Base-by-base conservation (phyloP, 2,329 filamentous ascomycete species). In the Aciculosporium take region DNA sequence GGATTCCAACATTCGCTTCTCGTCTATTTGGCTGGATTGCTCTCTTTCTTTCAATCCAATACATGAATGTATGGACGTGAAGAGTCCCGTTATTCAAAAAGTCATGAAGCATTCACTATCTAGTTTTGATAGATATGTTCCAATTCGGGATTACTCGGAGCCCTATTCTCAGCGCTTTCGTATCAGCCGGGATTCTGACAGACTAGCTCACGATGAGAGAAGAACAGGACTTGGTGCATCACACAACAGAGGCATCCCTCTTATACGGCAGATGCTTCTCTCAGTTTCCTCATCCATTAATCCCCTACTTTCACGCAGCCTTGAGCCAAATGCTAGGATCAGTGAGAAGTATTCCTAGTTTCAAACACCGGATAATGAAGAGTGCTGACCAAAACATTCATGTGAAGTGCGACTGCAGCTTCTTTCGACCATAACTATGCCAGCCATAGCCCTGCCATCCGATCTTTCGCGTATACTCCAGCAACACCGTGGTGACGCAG, bases 41-140 rank as follows among this genome's bases (percentile, higher is more conserved):
- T 31, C 25, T 34, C 20, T 18, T 20, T 33, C 38, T 13, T 25
- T 25, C 4, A n/a, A 27, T 8, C 38, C 17, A 8, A 8, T 33
- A 24, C 17, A 20, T 20, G 12, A 24, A 4, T 2, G 4, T 12
- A 28, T 18, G 24, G 8, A 15, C 7, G 12, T 34, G 8, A 33
- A 18, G 15, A 20, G 24, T 21, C 9, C 38, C 12, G 17, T 6
- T 12, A 18, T 10, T 3, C n/a, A 21, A 5, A 27, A 18, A 34
- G 17, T 15, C 24, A 27, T 40, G 5, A 34, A 31, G 13, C 24
- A 32, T 18, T 23, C 17, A n/a, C 34, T 40, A 13, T 23, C 40
- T 21, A 33, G 17, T 30, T 28, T 63, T 3, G 71, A 76, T 48
- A 67, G 72, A 36, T 76, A 74, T 47, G 59, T 76, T 4, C 67